Base-by-base conservation (phyloP, 2,329 filamentous ascomycete species). In the Davidsoniella neocaledoniae region DNA sequence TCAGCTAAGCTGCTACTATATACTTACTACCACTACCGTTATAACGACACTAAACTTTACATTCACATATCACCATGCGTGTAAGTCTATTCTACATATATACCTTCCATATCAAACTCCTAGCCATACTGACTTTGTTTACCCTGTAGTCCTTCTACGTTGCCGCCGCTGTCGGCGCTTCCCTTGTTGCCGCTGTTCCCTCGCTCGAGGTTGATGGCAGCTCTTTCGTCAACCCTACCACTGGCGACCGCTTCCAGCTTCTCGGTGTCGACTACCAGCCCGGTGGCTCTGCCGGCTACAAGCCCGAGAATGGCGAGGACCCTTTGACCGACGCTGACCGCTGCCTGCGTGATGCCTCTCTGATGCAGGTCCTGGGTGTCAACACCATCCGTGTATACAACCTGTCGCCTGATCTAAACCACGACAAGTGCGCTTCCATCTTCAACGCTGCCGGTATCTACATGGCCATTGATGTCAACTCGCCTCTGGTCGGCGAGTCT, bases 301-400 rank as follows among this genome's bases (percentile, higher is more conserved):
- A 79, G 57, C 73, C 76, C 43, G 57, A 57, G 1, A 60, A 64
- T 12, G 70, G 71, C 47, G 67, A 69, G 55, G 78, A 82, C 59
- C 75, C 78, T 29, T 68, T 82, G 33, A 79, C 74, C 58, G 62
- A 81, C 59, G 66, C 65, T 49, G 68, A 72, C 45, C 64, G 69
- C 52, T 82, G 78, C 63, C 63, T 76, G 58, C 73, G 78, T 54
- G 78, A 81, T 68, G 77, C 76, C 42, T 76, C 77, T 29, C 67
- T 81, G 52, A 74, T 81, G 69, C 77, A 83, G 66, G 64, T 69
- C 49, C 67, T 81, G 49, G 76, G 78, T 54, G 67, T 81, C 61
- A 82, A 82, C 66, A 69, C 78, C 54, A 77, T 83, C 58, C 78
- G 79, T 46, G 76, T 81, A n/a, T 82, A 81, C 67, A 81, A 81